Evolutionary conservation across 2,329 filamentous ascomycete species (phyloP), one percentile per base, ranked within the genome.

Genomic region (Trichoderma citrinoviride): DNA sequence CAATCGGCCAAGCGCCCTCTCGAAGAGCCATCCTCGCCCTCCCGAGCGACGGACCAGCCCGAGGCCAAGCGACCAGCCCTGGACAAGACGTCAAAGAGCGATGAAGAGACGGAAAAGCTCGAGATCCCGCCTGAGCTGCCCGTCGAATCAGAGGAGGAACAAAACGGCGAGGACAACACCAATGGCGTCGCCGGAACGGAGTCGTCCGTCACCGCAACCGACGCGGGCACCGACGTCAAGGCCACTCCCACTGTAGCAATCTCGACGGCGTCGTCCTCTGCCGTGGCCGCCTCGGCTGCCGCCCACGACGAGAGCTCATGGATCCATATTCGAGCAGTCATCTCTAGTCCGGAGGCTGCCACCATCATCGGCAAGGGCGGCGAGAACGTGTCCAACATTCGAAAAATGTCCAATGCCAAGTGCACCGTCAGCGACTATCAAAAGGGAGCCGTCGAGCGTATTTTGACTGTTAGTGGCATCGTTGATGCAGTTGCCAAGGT

Each of bases 371-470:
- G 95, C 75, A 99, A 99, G 81, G 94, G 93, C 68, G 95, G 95
- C 76, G 95, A 99, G 83, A 99, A 99, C 75, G 95, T 99, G 54
- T 96, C 93, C 71, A 92, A 96, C 80, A 98, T 99, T 75, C 89
- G 95, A 71, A 92, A 92, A 76, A 85, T 97, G 80, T 97, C 95
- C 60, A 93, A 93, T 72, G 95, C 95, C 70, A 98, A 98, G 81
- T 99, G 95, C 82, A 99, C 95, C 54, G 95, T 99, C 71, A 97
- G 93, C 81, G 95, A 99, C 79, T 99, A 98, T 75, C 91, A 96
- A 71, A 92, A 96, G 75, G 95, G 95, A 70, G 95, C 95, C 63
- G 93, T 98, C 40, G 95, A 99, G 82, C 92, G 95, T 76, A 97
- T 99, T 74, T 84, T 99, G 73, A 99, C 95, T 37, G 95, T 99